Conservation (phyloP, 2,329 filamentous ascomycete genomes). For the Monosporascus sp. region DNA sequence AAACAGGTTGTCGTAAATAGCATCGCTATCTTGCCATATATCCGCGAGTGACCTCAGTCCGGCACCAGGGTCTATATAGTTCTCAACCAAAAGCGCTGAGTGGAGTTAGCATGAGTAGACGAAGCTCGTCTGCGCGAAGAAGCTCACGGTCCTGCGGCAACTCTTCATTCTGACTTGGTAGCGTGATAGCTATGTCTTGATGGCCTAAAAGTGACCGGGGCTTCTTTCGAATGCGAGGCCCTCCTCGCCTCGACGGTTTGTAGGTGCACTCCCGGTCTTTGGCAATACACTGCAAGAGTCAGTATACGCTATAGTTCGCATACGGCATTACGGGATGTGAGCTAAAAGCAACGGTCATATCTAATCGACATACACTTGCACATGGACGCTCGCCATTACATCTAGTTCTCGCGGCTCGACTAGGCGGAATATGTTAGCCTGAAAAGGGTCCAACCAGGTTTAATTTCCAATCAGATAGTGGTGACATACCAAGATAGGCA, state of each 20-base stretch:
- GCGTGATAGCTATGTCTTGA: slow-evolving; percentile 21
- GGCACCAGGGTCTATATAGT: slow-evolving; percentile 42
- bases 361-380: slow-evolving; percentile 32
- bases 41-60: slow-evolving; percentile 42
- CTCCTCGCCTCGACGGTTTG: slow-evolving; percentile 38
- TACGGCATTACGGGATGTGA: not conserved
- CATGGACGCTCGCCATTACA: slow-evolving; percentile 42
- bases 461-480: slow-evolving; percentile 4
- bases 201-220: slow-evolving; percentile 21
- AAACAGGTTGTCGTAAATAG: slow-evolving; percentile 42
- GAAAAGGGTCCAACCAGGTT: not conserved
- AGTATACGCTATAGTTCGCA: not conserved
- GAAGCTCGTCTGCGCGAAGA: slow-evolving; percentile 3
- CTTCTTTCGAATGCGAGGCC: slow-evolving; percentile 39
- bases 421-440: slow-evolving; percentile 15
- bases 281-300: slow-evolving; percentile 31
- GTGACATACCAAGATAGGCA: slow-evolving; percentile 45
- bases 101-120: slow-evolving; percentile 2
- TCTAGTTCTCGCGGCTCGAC: slow-evolving; percentile 40
- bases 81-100: slow-evolving; percentile 26
- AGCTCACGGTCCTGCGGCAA: slow-evolving; percentile 27
- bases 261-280: slow-evolving; percentile 38
- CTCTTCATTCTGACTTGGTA: slow-evolving; percentile 25
- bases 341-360: not conserved
- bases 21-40: slow-evolving; percentile 41